Evolutionary conservation across 31 red algal species (phyloP).

Genomic region (Porphyra umbilicalis): DNA sequence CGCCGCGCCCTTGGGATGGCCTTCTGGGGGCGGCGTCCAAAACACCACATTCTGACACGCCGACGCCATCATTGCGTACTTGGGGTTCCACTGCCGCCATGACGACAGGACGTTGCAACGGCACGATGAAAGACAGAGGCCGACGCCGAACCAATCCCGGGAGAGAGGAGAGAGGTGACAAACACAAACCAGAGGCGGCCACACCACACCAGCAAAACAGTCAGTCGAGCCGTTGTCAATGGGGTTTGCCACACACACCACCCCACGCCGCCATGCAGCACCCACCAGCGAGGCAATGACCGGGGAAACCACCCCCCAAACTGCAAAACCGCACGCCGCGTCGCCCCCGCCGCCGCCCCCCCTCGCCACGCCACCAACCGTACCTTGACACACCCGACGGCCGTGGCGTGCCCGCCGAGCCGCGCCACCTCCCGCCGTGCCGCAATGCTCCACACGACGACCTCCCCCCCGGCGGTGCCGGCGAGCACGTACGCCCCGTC

Average conservation of each 20-base stretch:
- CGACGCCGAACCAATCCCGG: neutral
- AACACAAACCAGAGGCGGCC: neutral
- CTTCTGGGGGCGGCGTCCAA: constrained; percentile 51
- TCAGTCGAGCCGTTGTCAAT: too few species aligned
- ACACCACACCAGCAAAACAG: too few species aligned
- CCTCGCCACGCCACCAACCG: neutral
- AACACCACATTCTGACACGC: constrained; percentile 90
- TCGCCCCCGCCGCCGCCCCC: too few species aligned
- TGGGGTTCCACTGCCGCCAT: constrained; percentile 69
- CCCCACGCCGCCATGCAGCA: too few species aligned
- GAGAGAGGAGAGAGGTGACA: neutral
- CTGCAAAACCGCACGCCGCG: too few species aligned
- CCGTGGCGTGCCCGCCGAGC: constrained; percentile 10
- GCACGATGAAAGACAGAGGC: too few species aligned
- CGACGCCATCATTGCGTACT: constrained; percentile 65
- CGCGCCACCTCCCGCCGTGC: neutral
- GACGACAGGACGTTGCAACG: too few species aligned
- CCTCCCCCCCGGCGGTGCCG: constrained; percentile 79
- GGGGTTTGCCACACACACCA: too few species aligned
- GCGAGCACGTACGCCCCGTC: constrained; percentile 70
- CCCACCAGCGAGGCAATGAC: too few species aligned
- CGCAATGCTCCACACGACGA: constrained; percentile 49
- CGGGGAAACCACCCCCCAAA: too few species aligned
- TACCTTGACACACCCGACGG: constrained; percentile 6
- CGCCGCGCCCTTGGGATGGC: constrained; percentile 1